Evolutionary conservation across 1,284 basidiomycete genomes (phyloP).

Genomic region (Macrocybe sp.): DNA sequence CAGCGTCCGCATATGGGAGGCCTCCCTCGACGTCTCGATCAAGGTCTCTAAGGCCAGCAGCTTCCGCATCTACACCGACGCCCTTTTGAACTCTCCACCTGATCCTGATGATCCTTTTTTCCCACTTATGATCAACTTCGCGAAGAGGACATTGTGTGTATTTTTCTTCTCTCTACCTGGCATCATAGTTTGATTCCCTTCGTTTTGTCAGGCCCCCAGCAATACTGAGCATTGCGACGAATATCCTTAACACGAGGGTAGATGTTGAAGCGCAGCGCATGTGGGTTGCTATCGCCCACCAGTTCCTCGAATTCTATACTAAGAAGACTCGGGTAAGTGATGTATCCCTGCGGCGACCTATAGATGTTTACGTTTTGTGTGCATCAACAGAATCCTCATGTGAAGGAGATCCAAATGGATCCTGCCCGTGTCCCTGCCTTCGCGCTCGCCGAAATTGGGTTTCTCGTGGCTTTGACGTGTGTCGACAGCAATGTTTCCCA

Average conservation of each 20-base stretch:
- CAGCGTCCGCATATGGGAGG: constrained; percentile 52
- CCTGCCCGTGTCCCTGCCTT: constrained; percentile 55
- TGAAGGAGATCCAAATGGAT: constrained; percentile 43
- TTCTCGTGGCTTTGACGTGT: constrained; percentile 66
- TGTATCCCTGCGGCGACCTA: background rate
- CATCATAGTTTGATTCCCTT: constrained; percentile 1
- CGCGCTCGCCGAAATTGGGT: constrained; percentile 63
- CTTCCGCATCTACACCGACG: constrained; percentile 42
- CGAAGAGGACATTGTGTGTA: constrained; percentile 25
- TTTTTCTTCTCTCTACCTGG: constrained; percentile 9
- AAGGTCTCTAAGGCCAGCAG: constrained; percentile 48
- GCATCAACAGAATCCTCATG: constrained; percentile 33
- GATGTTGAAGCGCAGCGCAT: constrained; percentile 60
- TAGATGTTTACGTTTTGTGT: background rate
- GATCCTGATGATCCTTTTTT: constrained; percentile 35
- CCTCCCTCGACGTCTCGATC: constrained; percentile 55
- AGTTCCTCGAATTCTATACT: constrained; percentile 53
- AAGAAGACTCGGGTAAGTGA: constrained; percentile 42
- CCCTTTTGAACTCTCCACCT: constrained; percentile 33
- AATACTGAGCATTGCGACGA: constrained; percentile 51
- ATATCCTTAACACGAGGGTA: constrained; percentile 50
- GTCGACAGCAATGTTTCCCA: constrained; percentile 60
- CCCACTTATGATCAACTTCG: constrained; percentile 25
- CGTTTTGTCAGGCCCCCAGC: constrained; percentile 42
- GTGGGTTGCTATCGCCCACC: constrained; percentile 59